Evolutionary conservation across 129 eudicot genomes (phyloP).

Genomic region (Arctium minus): DNA sequence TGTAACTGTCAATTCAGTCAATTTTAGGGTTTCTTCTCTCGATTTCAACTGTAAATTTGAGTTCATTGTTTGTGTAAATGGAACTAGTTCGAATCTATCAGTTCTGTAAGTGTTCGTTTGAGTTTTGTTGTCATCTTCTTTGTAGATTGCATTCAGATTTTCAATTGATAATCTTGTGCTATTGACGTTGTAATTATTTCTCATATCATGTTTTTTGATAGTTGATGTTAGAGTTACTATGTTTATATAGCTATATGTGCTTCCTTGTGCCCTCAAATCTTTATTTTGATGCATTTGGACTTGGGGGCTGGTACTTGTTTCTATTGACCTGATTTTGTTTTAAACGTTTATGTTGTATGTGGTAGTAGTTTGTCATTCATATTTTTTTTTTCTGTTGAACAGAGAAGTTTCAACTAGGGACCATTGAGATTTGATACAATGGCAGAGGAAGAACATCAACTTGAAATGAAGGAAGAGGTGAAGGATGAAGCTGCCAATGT

Average conservation of each 20-base stretch:
- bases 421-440: conserved; percentile 13
- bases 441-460: conserved; percentile 43
- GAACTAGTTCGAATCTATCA: too few species aligned
- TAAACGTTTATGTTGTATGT: neutral
- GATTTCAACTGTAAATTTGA: neutral
- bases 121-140: neutral
- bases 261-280: neutral
- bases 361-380: neutral
- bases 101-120: neutral
- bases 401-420: neutral
- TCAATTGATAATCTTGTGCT: neutral
- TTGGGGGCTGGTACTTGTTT: neutral
- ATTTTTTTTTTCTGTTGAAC: neutral
- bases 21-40: neutral
- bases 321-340: neutral
- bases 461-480: conserved; percentile 6
- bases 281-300: neutral
- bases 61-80: neutral
- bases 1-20: too few species aligned
- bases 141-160: neutral
- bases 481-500: conserved; percentile 48
- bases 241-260: neutral
- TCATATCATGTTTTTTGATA: neutral
- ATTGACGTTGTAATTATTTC: neutral
- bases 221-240: neutral